These are phyloP conservation scores for Vigna unguiculata DNA, from an alignment of 306 rosid species.

Conservation along the genomic window DNA sequence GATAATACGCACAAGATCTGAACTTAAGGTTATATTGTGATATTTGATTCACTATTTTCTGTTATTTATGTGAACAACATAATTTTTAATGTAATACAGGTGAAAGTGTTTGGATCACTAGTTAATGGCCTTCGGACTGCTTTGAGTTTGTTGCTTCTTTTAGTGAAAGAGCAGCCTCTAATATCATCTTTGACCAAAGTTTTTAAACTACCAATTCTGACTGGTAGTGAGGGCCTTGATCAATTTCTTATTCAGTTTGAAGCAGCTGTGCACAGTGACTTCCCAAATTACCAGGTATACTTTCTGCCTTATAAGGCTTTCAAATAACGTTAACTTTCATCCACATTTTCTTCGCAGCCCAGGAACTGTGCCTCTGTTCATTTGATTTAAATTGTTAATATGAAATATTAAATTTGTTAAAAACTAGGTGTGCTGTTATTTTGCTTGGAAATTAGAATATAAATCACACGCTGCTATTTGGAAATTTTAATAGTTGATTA, in stretches of 20 bases:
- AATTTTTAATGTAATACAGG: constrained; percentile 61
- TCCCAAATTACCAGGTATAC: constrained; percentile 78
- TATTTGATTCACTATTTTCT: neutral
- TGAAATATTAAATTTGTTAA: constrained; percentile 10
- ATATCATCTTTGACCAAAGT: constrained; percentile 59
- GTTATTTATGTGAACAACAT: constrained; percentile 23
- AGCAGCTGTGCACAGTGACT: constrained; percentile 91
- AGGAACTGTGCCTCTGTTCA: neutral
- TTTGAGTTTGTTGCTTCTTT: constrained; percentile 67
- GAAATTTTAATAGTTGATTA: constrained; percentile 4
- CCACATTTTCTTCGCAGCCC: neutral
- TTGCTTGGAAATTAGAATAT: constrained; percentile 21
- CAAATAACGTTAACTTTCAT: constrained; percentile 1
- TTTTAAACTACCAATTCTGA: constrained; percentile 67
- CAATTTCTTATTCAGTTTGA: constrained; percentile 88
- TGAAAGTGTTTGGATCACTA: constrained; percentile 83
- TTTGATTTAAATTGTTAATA: neutral
- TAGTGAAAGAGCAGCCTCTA: constrained; percentile 67
- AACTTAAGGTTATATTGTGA: constrained; percentile 3
- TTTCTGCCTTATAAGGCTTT: constrained; percentile 15
- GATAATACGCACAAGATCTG: constrained; percentile 5
- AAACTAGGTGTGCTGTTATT: constrained; percentile 1
- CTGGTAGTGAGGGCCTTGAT: constrained; percentile 72
- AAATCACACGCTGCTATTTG: neutral
- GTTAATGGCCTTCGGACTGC: constrained; percentile 88